Conservation (phyloP, 148 eudicot species). For the Talinum fruticosum region DNA sequence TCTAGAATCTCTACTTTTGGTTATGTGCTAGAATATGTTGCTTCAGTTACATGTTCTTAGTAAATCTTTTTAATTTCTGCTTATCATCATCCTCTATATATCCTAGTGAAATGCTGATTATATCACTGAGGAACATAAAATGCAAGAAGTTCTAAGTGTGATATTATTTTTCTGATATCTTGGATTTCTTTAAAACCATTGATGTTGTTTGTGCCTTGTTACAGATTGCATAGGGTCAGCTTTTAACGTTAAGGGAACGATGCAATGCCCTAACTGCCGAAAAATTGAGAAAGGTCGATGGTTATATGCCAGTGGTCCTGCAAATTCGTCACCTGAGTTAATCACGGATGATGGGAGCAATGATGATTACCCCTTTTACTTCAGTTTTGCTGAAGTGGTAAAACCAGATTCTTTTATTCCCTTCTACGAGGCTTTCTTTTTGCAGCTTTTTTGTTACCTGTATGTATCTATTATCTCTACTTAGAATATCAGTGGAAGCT, state of each 20-base stretch:
- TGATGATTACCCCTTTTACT: constrained; percentile 37
- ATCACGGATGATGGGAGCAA: constrained; percentile 35
- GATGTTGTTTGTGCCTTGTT: constrained; percentile 15
- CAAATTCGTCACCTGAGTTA: constrained; percentile 35
- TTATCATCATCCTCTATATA: background rate
- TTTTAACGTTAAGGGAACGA: constrained; percentile 62
- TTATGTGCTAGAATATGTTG: background rate
- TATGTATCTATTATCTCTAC: background rate
- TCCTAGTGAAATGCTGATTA: background rate
- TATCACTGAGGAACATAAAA: background rate
- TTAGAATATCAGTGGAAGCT: constrained; percentile 5
- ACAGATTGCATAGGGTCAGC: constrained; percentile 86
- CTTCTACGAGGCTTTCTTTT: background rate
- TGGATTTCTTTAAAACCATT: background rate
- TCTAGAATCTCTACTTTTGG: background rate
- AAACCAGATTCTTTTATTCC: constrained; percentile 11
- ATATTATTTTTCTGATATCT: background rate
- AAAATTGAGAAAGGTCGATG: constrained; percentile 64
- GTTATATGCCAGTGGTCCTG: constrained; percentile 51
- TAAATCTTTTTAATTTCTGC: background rate
- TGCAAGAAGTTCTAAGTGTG: background rate
- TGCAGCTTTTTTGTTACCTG: background rate
- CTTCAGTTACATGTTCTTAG: background rate
- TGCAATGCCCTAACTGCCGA: constrained; percentile 91
- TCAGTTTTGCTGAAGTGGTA: constrained; percentile 47